Conservation (phyloP, 208 protist species). For the Naegleria gruberi region DNA sequence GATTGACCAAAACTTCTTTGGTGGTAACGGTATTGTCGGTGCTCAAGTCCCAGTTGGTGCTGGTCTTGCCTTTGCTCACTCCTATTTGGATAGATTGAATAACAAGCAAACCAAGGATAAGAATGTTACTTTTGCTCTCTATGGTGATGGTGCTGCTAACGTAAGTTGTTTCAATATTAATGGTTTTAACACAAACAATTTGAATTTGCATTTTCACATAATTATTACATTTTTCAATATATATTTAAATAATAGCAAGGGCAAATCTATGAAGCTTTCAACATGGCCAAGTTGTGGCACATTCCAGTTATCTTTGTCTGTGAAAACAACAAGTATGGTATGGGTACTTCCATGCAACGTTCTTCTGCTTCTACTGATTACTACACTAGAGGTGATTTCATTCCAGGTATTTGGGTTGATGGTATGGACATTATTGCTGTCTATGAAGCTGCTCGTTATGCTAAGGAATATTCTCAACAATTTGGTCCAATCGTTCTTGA, state of each 20-base stretch:
- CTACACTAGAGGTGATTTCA: conserved; percentile 90
- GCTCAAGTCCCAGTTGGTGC: conserved; percentile 87
- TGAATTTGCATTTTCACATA: neutral
- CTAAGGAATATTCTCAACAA: conserved; percentile 63
- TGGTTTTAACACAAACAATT: too few relatives aligned
- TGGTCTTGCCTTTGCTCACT: conserved; percentile 77
- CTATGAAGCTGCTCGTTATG: conserved; percentile 73
- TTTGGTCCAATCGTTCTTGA: conserved; percentile 90
- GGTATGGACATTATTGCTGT: conserved; percentile 94
- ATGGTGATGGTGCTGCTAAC: conserved; percentile 95
- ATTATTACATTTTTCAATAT: neutral
- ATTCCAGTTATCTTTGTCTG: conserved; percentile 87
- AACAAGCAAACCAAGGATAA: conserved; percentile 61
- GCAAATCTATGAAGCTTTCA: conserved; percentile 94
- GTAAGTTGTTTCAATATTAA: conserved; percentile 31
- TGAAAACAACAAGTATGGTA: conserved; percentile 97
- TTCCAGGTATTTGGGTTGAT: conserved; percentile 89
- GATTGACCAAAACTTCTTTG: conserved; percentile 80
- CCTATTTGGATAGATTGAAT: conserved; percentile 58
- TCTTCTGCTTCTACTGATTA: conserved; percentile 77
- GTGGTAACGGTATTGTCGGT: conserved; percentile 97
- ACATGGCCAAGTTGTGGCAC: conserved; percentile 94
- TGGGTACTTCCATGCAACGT: conserved; percentile 87
- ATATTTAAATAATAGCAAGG: conserved; percentile 72
- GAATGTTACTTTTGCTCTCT: conserved; percentile 80